Conservation (phyloP, 2,329 filamentous ascomycete genomes). For the Fusarium sp. region DNA sequence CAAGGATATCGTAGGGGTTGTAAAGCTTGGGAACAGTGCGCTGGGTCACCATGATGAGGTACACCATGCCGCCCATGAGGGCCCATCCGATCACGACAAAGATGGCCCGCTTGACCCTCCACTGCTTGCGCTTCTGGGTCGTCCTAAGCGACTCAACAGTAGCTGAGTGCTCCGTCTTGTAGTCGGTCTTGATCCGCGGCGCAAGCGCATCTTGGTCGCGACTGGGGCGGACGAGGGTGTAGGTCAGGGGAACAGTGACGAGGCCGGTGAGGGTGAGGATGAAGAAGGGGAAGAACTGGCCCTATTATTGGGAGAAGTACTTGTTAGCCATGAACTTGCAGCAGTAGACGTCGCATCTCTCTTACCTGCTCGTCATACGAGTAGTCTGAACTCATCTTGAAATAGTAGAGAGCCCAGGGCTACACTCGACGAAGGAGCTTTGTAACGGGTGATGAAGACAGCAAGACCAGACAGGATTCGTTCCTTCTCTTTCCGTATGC, state of each 20-base stretch:
- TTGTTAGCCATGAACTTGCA: conserved; percentile 8
- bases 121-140: conserved; percentile 90
- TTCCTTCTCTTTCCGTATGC: conserved; percentile 5
- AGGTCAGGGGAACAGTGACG: conserved; percentile 90
- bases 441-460: conserved; percentile 24
- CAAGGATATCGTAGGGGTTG: conserved; percentile 97
- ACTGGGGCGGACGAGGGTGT: conserved; percentile 84
- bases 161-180: conserved; percentile 83
- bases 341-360: neutral
- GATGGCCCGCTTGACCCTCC: conserved; percentile 85
- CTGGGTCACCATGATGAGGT: conserved; percentile 86
- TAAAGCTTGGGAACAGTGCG: conserved; percentile 81
- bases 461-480: conserved; percentile 21
- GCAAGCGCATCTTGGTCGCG: conserved; percentile 83
- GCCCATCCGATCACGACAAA: conserved; percentile 83
- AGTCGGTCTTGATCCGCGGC: conserved; percentile 84
- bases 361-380: conserved; percentile 93
- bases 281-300: conserved; percentile 99
- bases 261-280: conserved; percentile 90
- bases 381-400: conserved; percentile 91
- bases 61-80: conserved; percentile 89
- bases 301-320: conserved; percentile 58
- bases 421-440: conserved; percentile 39
- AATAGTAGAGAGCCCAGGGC: conserved; percentile 53
- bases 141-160: conserved; percentile 85